Evolutionary conservation across 805 yeast genomes (phyloP), one percentile per base, ranked within the genome.

Genomic region (Clavispora phyllophila): DNA sequence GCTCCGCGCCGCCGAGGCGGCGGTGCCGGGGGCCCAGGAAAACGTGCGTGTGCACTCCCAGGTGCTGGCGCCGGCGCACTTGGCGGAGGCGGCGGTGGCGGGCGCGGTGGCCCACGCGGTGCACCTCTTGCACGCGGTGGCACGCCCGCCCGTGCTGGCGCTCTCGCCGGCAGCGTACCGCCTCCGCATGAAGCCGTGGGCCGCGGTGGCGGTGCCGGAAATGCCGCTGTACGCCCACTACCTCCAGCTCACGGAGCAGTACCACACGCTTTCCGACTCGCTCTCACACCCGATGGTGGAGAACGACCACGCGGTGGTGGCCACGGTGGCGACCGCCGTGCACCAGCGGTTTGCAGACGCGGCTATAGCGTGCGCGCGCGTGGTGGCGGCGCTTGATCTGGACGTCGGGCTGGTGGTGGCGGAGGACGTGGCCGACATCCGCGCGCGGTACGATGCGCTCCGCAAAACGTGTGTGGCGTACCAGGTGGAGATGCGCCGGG

Each of bases 151-250:
- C 13, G 28, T 19, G 2, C 22, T 23, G 1, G 27, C 20, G 25
- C 17, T 36, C 9, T 20, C 14, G 17, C n/a, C 36, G 13, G 8
- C 34, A 3, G 13, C 26, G 13, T 66, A 50, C 41, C 49, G 57
- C 9, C 64, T 88, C 36, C 76, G 95, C 50, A 73, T 87, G 76
- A 88, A 87, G 58, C 81, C 93, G 4, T 87, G 84, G 66, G 76
- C 83, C 18, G 76, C 88, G 0, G 83, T 89, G 17, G 96, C 95
- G 0, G 79, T 80, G 9, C 96, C 96, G 1, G 73, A 71, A 23
- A 54, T 78, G 33, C 89, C 91, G 3, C 56, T 68, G 0, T 81
- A 63, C 50, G 61, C 54, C 12, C 72, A 72, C 25, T 72, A 64
- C 33, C 19, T 29, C 32, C 32, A 29, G 20, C 32, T 29, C 32